phyloP scores from a whole-genome alignment of 306 rosid species.

The Dalbergia oliveri region DNA sequence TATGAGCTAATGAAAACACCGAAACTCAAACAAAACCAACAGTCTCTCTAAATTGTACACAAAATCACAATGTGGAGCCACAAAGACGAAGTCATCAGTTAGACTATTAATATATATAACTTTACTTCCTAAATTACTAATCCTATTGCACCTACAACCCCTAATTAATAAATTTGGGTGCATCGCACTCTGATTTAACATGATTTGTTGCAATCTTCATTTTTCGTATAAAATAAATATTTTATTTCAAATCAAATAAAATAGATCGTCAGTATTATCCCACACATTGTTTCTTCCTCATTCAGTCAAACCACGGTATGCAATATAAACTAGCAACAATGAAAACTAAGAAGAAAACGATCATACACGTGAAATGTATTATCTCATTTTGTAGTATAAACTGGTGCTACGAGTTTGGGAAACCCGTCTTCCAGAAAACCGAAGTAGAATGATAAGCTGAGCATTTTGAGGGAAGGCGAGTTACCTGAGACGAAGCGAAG shows the following conservation, averaged over 20 bases:
- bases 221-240: not conserved
- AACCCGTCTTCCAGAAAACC: too few species aligned
- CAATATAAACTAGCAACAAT: not conserved
- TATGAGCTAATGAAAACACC: not conserved
- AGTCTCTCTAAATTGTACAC: not conserved
- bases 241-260: not conserved
- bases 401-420: not conserved
- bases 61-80: not conserved
- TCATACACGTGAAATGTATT: not conserved
- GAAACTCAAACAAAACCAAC: not conserved
- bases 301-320: not conserved
- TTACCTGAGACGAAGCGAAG: conserved; percentile 67
- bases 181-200: not conserved
- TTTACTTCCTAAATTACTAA: not conserved
- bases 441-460: too few species aligned
- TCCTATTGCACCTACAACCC: not conserved
- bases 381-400: not conserved
- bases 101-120: not conserved
- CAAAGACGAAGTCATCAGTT: not conserved
- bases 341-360: too few species aligned
- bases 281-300: not conserved
- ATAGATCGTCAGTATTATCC: not conserved
- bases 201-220: not conserved
- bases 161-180: not conserved
- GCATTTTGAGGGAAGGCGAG: not conserved